Evolutionary conservation across 139 green algal genomes (phyloP).

Genomic region (Chlamydomonas sp.): DNA sequence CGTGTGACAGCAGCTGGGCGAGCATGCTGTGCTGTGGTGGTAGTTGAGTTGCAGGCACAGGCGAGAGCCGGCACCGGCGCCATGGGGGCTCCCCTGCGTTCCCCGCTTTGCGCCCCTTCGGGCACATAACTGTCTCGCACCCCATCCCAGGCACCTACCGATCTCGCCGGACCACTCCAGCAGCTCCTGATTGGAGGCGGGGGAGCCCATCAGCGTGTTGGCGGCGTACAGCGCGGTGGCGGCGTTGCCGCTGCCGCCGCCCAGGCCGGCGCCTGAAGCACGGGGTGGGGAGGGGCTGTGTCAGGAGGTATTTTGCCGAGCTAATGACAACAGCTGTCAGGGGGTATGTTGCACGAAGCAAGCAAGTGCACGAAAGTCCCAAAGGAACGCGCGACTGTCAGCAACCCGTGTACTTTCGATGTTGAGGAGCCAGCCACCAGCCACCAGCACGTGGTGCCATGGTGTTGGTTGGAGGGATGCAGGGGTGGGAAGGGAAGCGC

Average conservation of each 20-base stretch:
- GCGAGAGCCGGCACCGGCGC: too few relatives aligned
- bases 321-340: not conserved
- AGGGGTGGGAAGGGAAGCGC: too few relatives aligned
- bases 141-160: conserved; percentile 26
- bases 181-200: conserved; percentile 82
- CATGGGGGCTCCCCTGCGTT: too few relatives aligned
- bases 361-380: not conserved
- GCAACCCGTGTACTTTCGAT: too few relatives aligned
- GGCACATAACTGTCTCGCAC: too few relatives aligned
- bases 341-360: not conserved
- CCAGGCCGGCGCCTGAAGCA: conserved; percentile 86
- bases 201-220: conserved; percentile 89
- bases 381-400: not conserved
- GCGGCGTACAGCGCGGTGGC: conserved; percentile 96
- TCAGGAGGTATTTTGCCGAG: not conserved
- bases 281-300: not conserved
- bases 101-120: too few relatives aligned
- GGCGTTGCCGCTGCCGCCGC: conserved; percentile 96
- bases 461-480: too few relatives aligned
- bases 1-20: too few relatives aligned
- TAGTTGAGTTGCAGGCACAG: too few relatives aligned
- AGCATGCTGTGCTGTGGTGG: too few relatives aligned
- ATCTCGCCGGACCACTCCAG: conserved; percentile 94
- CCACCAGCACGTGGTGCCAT: too few relatives aligned
- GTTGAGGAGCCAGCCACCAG: too few relatives aligned